Conservation (phyloP, 73 alveolate genomes). For the Paramecium tetraurelia region DNA sequence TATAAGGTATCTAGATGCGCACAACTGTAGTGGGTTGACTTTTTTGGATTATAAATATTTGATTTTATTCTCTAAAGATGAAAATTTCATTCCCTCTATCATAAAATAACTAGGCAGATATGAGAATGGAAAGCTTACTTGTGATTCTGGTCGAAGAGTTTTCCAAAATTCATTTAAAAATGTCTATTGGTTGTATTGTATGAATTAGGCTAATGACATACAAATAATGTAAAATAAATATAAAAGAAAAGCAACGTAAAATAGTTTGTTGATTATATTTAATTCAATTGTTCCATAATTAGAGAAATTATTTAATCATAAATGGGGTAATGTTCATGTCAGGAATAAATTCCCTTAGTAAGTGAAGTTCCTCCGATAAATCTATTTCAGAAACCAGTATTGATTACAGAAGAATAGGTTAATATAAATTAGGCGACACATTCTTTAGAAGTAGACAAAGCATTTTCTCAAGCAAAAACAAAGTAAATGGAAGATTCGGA, state of each 20-base stretch:
- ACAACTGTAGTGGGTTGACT: not conserved
- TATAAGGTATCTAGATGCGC: not conserved
- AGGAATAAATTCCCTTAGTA: not conserved
- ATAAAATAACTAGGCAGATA: not conserved
- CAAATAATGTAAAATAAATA: not conserved
- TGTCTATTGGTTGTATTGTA: not conserved
- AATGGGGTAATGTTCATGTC: slow-evolving; percentile 6
- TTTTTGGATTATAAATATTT: not conserved
- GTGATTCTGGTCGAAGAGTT: not conserved
- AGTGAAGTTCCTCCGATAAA: not conserved
- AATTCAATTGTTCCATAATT: not conserved
- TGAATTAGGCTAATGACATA: slow-evolving; percentile 11
- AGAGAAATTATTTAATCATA: not conserved
- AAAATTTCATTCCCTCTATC: slow-evolving; percentile 31
- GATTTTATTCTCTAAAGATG: slow-evolving; percentile 8
- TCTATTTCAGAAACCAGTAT: not conserved
- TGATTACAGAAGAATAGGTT: not conserved
- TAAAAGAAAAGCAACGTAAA: not conserved
- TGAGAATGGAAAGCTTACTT: not conserved
- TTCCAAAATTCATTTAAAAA: slow-evolving; percentile 34
- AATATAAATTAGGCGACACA: not conserved
- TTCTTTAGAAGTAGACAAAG: not conserved
- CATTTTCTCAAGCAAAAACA: not conserved
- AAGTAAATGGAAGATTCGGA: slow-evolving; percentile 7
- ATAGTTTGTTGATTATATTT: not conserved